Percentiles rank a stretch among this genome's conserved stretches.
These are phyloP conservation scores for Onygenales sp. DNA, from an alignment of 2,329 filamentous ascomycete genomes.

Conservation along the genomic window DNA sequence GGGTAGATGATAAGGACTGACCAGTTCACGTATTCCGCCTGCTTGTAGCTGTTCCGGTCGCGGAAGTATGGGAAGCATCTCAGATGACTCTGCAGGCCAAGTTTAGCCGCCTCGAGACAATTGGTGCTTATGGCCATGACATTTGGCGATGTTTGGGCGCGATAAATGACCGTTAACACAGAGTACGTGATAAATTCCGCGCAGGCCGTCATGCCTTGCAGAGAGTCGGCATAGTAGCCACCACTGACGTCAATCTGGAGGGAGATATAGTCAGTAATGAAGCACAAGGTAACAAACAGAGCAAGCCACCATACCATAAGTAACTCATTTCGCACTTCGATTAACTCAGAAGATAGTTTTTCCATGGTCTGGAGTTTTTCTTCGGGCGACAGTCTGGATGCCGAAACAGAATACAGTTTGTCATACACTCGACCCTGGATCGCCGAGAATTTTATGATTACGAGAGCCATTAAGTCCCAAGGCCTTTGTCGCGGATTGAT, in stretches of 20 bases:
- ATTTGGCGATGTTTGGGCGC: constrained; percentile 20
- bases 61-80: constrained; percentile 19
- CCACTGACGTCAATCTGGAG: constrained; percentile 14
- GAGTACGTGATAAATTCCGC: constrained; percentile 28
- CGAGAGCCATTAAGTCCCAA: constrained; percentile 40
- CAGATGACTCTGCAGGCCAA: constrained; percentile 19
- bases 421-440: constrained; percentile 53
- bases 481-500: constrained; percentile 11
- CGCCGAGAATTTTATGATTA: constrained; percentile 47
- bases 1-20: background rate
- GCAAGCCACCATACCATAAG: constrained; percentile 10
- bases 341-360: constrained; percentile 15
- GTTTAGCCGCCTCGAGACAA: constrained; percentile 18
- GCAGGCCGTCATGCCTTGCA: constrained; percentile 18
- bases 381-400: constrained; percentile 9
- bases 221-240: constrained; percentile 13
- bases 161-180: constrained; percentile 29
- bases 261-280: constrained; percentile 11
- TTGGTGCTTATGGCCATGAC: constrained; percentile 17
- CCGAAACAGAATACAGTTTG: constrained; percentile 37
- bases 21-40: constrained; percentile 21
- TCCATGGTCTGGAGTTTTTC: constrained; percentile 12
- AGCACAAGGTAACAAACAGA: background rate
- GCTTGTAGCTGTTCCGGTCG: constrained; percentile 17
- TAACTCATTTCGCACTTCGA: constrained; percentile 15